Evolutionary conservation across 352 stramenopile species (phyloP).

Genomic region (Phytophthora pini): DNA sequence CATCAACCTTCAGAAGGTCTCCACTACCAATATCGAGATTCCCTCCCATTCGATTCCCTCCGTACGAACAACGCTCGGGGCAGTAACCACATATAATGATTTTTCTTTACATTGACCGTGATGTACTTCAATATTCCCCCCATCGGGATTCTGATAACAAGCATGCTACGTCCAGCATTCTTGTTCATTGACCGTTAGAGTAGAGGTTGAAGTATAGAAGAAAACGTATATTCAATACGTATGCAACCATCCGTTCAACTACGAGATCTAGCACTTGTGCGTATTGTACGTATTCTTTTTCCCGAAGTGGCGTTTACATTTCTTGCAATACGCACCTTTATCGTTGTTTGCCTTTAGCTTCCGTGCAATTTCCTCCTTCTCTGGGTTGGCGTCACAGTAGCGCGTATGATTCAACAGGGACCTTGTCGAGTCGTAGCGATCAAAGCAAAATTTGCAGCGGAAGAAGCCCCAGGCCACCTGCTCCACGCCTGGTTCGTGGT

Average conservation of each 20-base stretch:
- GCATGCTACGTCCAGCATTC: no score
- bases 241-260: no score
- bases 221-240: no score
- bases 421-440: neutral
- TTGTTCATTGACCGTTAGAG: no score
- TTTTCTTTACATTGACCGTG: no score
- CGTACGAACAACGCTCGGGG: no score
- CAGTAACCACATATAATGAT: no score
- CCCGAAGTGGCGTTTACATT: neutral
- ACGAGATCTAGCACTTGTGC: neutral
- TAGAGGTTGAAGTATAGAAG: no score
- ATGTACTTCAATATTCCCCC: neutral
- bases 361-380: slow-evolving; percentile 1
- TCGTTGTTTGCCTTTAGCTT: slow-evolving; percentile 10
- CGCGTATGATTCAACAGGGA: neutral
- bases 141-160: no score
- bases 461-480: neutral
- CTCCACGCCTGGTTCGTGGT: neutral
- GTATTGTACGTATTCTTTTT: slow-evolving; percentile 12
- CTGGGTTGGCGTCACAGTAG: neutral
- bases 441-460: slow-evolving; percentile 2
- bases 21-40: no score
- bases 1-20: no score
- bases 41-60: no score
- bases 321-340: slow-evolving; percentile 7